These are phyloP conservation scores for Beauveria varroae DNA, from an alignment of 2,329 filamentous ascomycete genomes.

Conservation along the genomic window DNA sequence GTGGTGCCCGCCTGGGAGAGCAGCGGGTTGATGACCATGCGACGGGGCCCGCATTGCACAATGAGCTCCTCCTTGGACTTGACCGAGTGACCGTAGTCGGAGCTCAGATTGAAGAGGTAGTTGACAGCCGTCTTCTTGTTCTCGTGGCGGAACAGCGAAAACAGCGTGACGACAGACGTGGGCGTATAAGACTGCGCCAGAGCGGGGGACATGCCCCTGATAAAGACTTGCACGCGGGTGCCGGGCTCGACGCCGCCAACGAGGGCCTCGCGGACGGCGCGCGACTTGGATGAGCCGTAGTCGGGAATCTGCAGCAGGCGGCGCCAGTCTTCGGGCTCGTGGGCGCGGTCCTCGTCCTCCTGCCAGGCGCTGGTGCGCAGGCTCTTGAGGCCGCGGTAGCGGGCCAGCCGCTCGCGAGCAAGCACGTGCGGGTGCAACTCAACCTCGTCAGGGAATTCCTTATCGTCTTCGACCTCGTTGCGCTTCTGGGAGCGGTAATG, in stretches of 20 bases:
- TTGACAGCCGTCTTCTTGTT: conserved; percentile 90
- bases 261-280: conserved; percentile 71
- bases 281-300: conserved; percentile 76
- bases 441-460: conserved; percentile 95
- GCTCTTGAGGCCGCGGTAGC: conserved; percentile 89
- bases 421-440: conserved; percentile 83
- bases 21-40: conserved; percentile 80
- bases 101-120: conserved; percentile 78
- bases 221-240: conserved; percentile 72
- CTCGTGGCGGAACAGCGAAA: conserved; percentile 87
- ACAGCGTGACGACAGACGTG: conserved; percentile 58
- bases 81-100: conserved; percentile 66
- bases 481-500: conserved; percentile 73
- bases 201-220: conserved; percentile 45
- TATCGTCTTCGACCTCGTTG: conserved; percentile 78
- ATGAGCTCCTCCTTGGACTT: conserved; percentile 91
- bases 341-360: conserved; percentile 73
- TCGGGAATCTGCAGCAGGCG: conserved; percentile 81
- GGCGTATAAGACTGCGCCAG: conserved; percentile 42
- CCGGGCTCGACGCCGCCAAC: conserved; percentile 82
- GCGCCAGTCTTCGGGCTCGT: conserved; percentile 86
- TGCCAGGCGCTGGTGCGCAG: conserved; percentile 84
- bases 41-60: conserved; percentile 81
- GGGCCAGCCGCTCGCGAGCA: conserved; percentile 74
- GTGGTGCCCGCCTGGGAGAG: conserved; percentile 87